Evolutionary conservation across 768 basidiomycete genomes (phyloP).

Genomic region (Russula foetens): DNA sequence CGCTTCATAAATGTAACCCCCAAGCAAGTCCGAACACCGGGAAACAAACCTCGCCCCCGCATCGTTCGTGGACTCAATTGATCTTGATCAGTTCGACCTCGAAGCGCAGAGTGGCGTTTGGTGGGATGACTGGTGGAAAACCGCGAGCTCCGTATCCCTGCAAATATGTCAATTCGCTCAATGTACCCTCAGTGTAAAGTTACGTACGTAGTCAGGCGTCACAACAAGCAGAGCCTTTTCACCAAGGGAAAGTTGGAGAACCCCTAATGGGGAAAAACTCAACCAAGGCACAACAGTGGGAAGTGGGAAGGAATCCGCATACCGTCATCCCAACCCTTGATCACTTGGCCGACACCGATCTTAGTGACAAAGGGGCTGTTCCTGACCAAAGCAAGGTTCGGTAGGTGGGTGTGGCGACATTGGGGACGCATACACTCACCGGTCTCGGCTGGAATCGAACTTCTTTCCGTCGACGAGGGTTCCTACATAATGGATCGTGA

Average conservation of each 20-base stretch:
- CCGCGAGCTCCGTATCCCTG: conserved; percentile 71
- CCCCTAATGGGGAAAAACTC: conserved; percentile 39
- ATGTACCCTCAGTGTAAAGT: conserved; percentile 9
- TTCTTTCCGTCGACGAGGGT: conserved; percentile 51
- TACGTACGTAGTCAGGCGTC: conserved; percentile 71
- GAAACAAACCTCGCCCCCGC: conserved; percentile 5
- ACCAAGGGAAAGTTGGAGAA: conserved; percentile 68
- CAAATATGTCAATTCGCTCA: background rate
- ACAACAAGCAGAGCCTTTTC: conserved; percentile 60
- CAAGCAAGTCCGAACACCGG: conserved; percentile 12
- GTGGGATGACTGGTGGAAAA: conserved; percentile 72
- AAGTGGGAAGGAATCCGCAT: conserved; percentile 19
- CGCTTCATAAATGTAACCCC: conserved; percentile 9
- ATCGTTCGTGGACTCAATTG: conserved; percentile 29
- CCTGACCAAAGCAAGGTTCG: conserved; percentile 30
- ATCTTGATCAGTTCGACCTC: conserved; percentile 80
- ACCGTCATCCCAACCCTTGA: conserved; percentile 91
- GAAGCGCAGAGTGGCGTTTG: conserved; percentile 67
- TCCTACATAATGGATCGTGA: conserved; percentile 75
- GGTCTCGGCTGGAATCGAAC: conserved; percentile 75
- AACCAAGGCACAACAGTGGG: background rate
- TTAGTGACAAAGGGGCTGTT: conserved; percentile 52
- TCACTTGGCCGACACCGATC: conserved; percentile 77
- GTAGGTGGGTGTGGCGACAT: background rate
- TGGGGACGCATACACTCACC: conserved; percentile 36